Evolutionary conservation across 139 green algal genomes (phyloP).

Genomic region (Chlorella sp.): DNA sequence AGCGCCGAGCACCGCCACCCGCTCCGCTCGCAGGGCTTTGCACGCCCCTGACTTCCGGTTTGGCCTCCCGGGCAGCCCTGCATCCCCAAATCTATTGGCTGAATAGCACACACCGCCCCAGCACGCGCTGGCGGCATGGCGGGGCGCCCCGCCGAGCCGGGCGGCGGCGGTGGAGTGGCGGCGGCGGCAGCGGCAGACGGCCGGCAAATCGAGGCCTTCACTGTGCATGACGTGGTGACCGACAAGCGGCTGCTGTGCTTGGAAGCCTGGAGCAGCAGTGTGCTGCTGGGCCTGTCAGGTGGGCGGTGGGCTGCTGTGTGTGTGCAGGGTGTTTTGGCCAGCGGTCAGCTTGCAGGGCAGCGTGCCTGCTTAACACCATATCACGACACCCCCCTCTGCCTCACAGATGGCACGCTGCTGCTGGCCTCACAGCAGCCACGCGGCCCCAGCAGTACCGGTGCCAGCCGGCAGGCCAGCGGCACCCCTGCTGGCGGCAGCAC

Average conservation of each 20-base stretch:
- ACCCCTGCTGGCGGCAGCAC: not conserved
- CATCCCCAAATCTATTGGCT: too few species aligned
- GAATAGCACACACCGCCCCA: too few species aligned
- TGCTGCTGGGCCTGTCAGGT: constrained; percentile 17
- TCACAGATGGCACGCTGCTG: constrained; percentile 32
- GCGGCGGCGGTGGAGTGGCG: not conserved
- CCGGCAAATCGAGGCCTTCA: constrained; percentile 22
- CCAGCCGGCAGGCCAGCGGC: not conserved
- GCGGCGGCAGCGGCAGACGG: not conserved
- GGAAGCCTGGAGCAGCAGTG: constrained; percentile 20
- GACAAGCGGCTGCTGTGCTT: constrained; percentile 6
- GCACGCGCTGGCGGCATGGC: too few species aligned
- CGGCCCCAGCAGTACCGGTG: not conserved
- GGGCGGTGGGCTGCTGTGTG: not conserved
- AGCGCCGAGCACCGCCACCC: too few species aligned
- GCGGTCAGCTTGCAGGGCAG: too few species aligned
- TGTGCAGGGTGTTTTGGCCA: too few species aligned
- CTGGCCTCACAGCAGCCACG: constrained; percentile 2
- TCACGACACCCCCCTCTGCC: too few species aligned
- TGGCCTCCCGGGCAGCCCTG: too few species aligned
- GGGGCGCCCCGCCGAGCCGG: too few species aligned
- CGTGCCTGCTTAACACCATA: too few species aligned
- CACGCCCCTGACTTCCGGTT: too few species aligned
- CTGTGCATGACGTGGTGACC: not conserved
- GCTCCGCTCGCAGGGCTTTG: too few species aligned